Evolutionary conservation across 176 grass and related monocot species (phyloP), one percentile per base, ranked within the genome.

Genomic region (Echinochloa phyllopogon): DNA sequence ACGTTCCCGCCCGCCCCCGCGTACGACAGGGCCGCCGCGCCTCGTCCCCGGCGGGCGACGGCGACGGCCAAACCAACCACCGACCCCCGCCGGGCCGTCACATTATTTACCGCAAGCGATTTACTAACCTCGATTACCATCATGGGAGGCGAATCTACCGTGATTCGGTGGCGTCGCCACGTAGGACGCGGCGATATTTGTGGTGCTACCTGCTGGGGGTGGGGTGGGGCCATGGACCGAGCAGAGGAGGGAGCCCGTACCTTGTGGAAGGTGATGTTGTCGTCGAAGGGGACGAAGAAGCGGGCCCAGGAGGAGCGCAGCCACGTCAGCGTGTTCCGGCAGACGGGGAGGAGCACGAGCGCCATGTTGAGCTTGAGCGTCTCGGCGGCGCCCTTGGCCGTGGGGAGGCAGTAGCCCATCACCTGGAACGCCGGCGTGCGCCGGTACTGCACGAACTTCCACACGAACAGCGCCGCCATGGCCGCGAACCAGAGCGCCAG

Each of bases 221-320:
- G 1, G 41, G 18, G 20, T 9, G 23, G 2, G 75, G 13, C 10
- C 0, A 4, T 2, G 21, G 8, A 0, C 6, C 37, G 40, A 25
- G 42, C 24, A 15, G 3, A 24, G 21, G 8, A 17, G 6, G 2
- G 6, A 1, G 45, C 1, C 37, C 43, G 65, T 90, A 99, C 96
- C 96, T 99, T 99, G 86, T 99, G 96, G 88, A 99, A 99, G 74
- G 93, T 94, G 89, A 99, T 99, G 77, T 84, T 99, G 83, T 99
- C 96, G 88, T 99, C 89, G 91, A 99, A 99, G 23, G 96, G 96
- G 50, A 99, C 93, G 87, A 96, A 94, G 89, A 87, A 94, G 2
- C 96, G 88, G 53, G 90, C 94, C 77, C 96, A 92, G 4, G 96
- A 94, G n/a, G 96, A 99, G 6, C 96, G 91, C 13, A 99, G 91